Percentiles rank a stretch among this genome's conserved stretches.
Evolutionary conservation across 139 green algal genomes (phyloP).

Genomic region (Chlamydomonas incerta): DNA sequence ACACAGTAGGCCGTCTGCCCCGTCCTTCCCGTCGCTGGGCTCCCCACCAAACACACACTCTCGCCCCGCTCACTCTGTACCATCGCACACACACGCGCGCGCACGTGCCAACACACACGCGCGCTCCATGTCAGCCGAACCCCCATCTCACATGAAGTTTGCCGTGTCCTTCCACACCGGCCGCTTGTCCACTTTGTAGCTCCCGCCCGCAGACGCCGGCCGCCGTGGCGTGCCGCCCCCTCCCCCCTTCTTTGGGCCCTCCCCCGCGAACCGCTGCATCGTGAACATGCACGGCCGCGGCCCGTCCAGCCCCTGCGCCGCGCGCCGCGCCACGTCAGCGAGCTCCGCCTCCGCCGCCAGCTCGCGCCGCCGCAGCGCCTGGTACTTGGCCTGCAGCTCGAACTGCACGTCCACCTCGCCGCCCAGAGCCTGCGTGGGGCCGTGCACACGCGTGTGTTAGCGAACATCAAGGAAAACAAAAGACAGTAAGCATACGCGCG

Average conservation of each 20-base stretch:
- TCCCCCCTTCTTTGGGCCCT: neutral
- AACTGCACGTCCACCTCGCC: slow-evolving; percentile 17
- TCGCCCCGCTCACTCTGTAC: no score
- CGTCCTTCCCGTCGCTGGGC: no score
- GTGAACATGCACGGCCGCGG: slow-evolving; percentile 30
- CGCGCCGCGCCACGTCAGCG: slow-evolving; percentile 20
- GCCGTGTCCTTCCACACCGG: slow-evolving; percentile 33
- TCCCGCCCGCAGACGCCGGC: slow-evolving; percentile 20
- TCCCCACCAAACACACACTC: no score
- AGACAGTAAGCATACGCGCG: no score
- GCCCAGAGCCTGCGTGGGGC: neutral
- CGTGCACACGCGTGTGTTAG: no score
- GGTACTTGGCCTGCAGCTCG: slow-evolving; percentile 7
- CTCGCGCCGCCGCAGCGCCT: slow-evolving; percentile 5
- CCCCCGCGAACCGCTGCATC: slow-evolving; percentile 11
- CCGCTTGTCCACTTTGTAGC: neutral
- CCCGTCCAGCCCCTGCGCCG: slow-evolving; percentile 25
- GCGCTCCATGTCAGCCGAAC: no score
- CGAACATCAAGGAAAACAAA: no score
- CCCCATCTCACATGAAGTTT: slow-evolving; percentile 7
- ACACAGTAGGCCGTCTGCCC: no score
- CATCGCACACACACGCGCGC: no score
- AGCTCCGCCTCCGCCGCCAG: slow-evolving; percentile 21
- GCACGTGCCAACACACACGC: no score
- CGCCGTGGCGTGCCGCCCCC: neutral